These are phyloP conservation scores for Cnidoscolus chayamansa DNA, from an alignment of 441 rosid species.

Conservation along the genomic window DNA sequence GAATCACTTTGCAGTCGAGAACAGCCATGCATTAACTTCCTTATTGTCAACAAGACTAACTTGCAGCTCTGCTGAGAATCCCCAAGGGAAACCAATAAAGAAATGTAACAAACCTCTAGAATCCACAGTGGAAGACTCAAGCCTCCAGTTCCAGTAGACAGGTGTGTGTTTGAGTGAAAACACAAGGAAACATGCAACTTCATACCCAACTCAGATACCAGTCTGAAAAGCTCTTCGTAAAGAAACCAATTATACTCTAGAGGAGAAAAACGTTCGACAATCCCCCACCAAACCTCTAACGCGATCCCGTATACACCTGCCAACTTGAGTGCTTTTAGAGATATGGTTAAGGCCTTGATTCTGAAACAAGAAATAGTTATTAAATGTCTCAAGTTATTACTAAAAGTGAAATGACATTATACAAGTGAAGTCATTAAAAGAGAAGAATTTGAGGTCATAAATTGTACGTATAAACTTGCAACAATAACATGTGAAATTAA, in stretches of 20 bases:
- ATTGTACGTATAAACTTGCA: background rate
- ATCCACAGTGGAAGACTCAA: slow-evolving; percentile 64
- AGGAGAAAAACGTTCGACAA: slow-evolving; percentile 57
- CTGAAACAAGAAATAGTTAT: slow-evolving; percentile 38
- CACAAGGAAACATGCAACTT: slow-evolving; percentile 58
- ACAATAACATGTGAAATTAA: background rate
- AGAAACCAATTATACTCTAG: slow-evolving; percentile 54
- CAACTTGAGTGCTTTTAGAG: slow-evolving; percentile 63
- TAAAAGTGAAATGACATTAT: slow-evolving; percentile 4
- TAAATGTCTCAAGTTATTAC: slow-evolving; percentile 11
- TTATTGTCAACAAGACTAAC: background rate
- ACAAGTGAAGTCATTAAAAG: background rate
- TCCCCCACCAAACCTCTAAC: slow-evolving; percentile 73
- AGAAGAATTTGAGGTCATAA: background rate
- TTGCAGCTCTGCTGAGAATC: background rate
- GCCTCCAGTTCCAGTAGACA: slow-evolving; percentile 41
- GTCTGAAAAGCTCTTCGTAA: slow-evolving; percentile 55
- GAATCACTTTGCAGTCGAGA: background rate
- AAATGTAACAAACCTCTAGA: slow-evolving; percentile 16
- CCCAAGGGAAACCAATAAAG: background rate
- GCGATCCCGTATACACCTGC: slow-evolving; percentile 68
- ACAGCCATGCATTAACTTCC: background rate
- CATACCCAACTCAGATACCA: slow-evolving; percentile 50
- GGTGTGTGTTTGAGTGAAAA: slow-evolving; percentile 53
- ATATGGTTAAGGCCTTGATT: slow-evolving; percentile 56